Evolutionary conservation across 108 stramenopile species (phyloP), one percentile per base, ranked within the genome.

Genomic region (Skeletonema potamos): DNA sequence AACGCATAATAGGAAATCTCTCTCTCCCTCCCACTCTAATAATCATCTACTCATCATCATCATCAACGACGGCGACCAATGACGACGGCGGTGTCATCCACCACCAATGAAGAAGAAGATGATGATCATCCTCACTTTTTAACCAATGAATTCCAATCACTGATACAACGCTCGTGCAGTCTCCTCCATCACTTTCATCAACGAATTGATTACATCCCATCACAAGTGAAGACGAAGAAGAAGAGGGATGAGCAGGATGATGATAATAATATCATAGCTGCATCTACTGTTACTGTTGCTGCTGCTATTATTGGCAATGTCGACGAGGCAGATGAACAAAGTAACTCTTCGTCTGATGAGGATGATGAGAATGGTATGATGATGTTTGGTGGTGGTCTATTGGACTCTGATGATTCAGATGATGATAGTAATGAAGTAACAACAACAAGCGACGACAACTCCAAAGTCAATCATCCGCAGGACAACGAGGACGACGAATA

Each of bases 131-230:
- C n/a, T n/a, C n/a, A n/a, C n/a, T n/a, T n/a, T n/a, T n/a, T 41
- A 1, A 41, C 39, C 39, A 24, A 7, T 1, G 29, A 62, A 12
- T 67, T 78, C 66, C 56, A 48, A 18, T 33, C 46, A 18, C 39
- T 78, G 0, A 64, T 78, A 4, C 24, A 65, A 18, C 77, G 60
- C 15, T 72, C 70, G 3, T 51, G 59, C 27, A 32, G 11, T 0
- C 59, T 78, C 13, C 64, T 78, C 65, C 70, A 66, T 66, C 64
- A 48, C 56, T 62, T 59, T 6, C 28, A 63, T 34, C 36, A 33
- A 29, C 29, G n/a, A n/a, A n/a, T n/a, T n/a, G n/a, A n/a, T n/a
- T n/a, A n/a, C n/a, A n/a, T n/a, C n/a, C n/a, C n/a, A n/a, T n/a
- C n/a, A n/a, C n/a, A n/a, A n/a, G n/a, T n/a, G n/a, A n/a, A n/a